phyloP scores from a whole-genome alignment of 2,329 filamentous ascomycete species.

The Orbilia ellipsospora region DNA sequence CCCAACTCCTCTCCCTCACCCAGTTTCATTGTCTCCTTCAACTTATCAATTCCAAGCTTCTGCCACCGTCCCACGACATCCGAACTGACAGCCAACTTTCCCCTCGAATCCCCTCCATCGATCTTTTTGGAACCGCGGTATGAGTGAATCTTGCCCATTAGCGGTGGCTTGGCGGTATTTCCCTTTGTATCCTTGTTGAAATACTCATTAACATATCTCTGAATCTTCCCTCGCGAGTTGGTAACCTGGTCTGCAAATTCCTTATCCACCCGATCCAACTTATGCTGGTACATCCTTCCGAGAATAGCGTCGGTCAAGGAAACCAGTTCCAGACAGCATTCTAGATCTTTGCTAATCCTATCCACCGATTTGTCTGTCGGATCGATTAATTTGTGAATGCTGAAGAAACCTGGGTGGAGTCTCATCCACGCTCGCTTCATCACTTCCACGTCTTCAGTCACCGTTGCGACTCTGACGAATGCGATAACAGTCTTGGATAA shows the following conservation, averaged over 20 bases:
- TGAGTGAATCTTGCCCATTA: conserved; percentile 4
- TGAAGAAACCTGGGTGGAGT: conserved; percentile 37
- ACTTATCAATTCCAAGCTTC: conserved; percentile 31
- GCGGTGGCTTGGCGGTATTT: neutral
- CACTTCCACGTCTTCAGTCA: conserved; percentile 39
- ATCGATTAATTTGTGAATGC: conserved; percentile 47
- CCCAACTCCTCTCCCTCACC: conserved; percentile 3
- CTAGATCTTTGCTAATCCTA: conserved; percentile 40
- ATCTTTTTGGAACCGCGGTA: conserved; percentile 5
- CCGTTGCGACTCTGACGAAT: conserved; percentile 43
- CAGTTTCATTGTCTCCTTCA: conserved; percentile 10
- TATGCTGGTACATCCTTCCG: conserved; percentile 36
- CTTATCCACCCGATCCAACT: conserved; percentile 16
- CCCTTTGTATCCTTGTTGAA: conserved; percentile 20
- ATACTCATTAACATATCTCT: conserved; percentile 47
- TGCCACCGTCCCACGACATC: conserved; percentile 25
- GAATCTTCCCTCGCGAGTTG: conserved; percentile 36
- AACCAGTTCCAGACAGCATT: conserved; percentile 46
- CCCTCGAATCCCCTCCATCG: conserved; percentile 21
- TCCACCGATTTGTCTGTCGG: conserved; percentile 40
- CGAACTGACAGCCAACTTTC: conserved; percentile 19
- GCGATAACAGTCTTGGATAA: conserved; percentile 45
- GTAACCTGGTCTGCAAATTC: conserved; percentile 43
- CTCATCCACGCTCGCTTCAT: conserved; percentile 44
- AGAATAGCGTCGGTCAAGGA: conserved; percentile 38